Evolutionary conservation across 106 monocot species (phyloP).

Genomic region (Dendrobium huoshanense): DNA sequence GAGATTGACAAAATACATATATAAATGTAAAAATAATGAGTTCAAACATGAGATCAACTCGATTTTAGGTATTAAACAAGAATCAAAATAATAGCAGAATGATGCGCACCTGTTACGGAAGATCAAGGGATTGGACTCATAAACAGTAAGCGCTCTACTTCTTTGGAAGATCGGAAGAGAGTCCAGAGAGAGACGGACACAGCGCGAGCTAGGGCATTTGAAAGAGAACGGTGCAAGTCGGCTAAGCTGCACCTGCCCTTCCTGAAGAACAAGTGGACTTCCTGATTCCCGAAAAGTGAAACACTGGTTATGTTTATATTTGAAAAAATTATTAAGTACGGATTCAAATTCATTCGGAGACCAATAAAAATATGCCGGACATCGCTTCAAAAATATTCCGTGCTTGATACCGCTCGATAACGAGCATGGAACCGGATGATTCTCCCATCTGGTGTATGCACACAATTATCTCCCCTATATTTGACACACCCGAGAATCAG

Average conservation of each 20-base stretch:
- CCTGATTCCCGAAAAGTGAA: too few relatives aligned
- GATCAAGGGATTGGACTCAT: constrained; percentile 1
- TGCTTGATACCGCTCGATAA: too few relatives aligned
- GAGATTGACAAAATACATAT: not conserved
- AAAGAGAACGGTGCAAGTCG: not conserved
- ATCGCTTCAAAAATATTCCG: too few relatives aligned
- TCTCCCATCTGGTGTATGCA: too few relatives aligned
- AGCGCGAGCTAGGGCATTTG: not conserved
- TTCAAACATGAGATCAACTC: not conserved
- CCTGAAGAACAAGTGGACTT: not conserved
- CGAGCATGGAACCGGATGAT: too few relatives aligned
- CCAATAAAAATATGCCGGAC: too few relatives aligned
- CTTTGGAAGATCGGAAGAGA: not conserved
- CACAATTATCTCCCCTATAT: too few relatives aligned
- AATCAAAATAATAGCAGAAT: not conserved
- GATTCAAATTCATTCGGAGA: too few relatives aligned
- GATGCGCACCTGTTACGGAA: not conserved
- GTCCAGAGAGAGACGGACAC: not conserved
- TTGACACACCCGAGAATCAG: too few relatives aligned
- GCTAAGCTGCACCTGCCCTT: not conserved
- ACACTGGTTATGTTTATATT: too few relatives aligned
- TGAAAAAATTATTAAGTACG: too few relatives aligned
- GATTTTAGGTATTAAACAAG: not conserved
- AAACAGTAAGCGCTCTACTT: not conserved
- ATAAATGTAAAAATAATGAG: not conserved